Base-by-base conservation (phyloP, 768 basidiomycete genomes). In the Tulasnella calospora region DNA sequence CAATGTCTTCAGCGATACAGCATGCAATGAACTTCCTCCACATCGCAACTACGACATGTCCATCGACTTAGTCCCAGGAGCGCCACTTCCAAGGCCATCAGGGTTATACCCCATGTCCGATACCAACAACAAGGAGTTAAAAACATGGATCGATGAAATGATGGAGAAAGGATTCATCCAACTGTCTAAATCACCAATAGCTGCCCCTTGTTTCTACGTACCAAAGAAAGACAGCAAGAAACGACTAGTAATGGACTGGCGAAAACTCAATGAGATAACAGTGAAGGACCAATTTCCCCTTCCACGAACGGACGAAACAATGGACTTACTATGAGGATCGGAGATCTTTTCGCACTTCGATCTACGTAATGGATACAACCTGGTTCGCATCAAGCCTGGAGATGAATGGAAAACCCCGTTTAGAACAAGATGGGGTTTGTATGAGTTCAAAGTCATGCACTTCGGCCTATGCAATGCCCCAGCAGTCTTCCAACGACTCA, bases 41-140 rank as follows among this genome's bases (percentile, higher is more conserved):
- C 86, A 86, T 76, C 80, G 82, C 0, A 79, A 80, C 0, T 87
- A 84, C 81, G 86, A 87, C 73, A 82, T 83, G n/a, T 79, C 81
- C 7, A 86, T 87, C 72, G 81, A 86, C n/a, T 79, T 86, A 1
- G 82, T 83, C 15, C 81, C 82, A 3, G 84, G 81, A 40, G 80
- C 80, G n/a, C 77, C 80, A 15, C 83, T 84, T 0, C 81, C 82
- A 0, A 80, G 81, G 10, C n/a, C 55, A 10, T 82, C 82, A 23
- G 83, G 83, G 4, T 80, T 87, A 8, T 88, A 87, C 73, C 82
- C 82, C 0, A 78, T 87, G 0, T 84, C 83, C 0, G 82, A 79
- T 6, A 38, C 73, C 0, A 85, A 89, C 79, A 83, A 81, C 7
- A 75, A 82, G 17, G 84, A 82, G 0, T 83, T 88, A 67, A 47